phyloP scores from a whole-genome alignment of 192 early-diverging fungal genomes.

The Coemansia sp. region DNA sequence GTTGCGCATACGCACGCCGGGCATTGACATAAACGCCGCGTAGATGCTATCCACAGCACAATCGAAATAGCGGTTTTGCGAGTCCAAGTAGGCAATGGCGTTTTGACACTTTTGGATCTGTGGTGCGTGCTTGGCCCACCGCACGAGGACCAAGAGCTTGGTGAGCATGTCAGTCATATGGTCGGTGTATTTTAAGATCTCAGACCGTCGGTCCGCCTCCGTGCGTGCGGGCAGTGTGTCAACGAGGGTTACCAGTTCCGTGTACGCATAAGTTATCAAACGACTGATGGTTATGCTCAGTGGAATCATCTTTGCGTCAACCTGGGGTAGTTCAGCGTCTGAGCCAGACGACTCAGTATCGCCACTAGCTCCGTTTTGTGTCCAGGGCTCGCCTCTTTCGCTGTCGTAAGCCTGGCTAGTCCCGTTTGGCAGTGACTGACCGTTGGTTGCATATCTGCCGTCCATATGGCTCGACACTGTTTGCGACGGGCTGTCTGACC shows the following conservation, averaged over 20 bases:
- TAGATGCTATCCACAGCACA: conserved; percentile 64
- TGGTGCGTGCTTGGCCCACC: conserved; percentile 71
- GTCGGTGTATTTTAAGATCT: conserved; percentile 64
- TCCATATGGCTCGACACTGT: neutral
- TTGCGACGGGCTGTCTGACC: conserved; percentile 20
- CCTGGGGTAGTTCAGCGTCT: conserved; percentile 55
- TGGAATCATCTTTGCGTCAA: conserved; percentile 64
- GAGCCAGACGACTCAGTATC: conserved; percentile 8
- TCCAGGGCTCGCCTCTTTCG: neutral
- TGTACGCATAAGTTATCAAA: conserved; percentile 64
- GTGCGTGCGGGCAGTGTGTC: conserved; percentile 64
- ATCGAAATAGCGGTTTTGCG: conserved; percentile 62
- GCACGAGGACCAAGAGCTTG: conserved; percentile 72
- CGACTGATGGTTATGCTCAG: conserved; percentile 61
- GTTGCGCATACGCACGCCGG: conserved; percentile 66
- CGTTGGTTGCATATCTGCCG: neutral
- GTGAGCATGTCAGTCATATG: conserved; percentile 65
- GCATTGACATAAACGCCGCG: conserved; percentile 54
- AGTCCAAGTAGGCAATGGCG: conserved; percentile 61
- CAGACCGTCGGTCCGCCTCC: conserved; percentile 59
- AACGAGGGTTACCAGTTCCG: conserved; percentile 64
- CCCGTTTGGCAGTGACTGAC: conserved; percentile 6
- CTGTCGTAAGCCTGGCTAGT: neutral
- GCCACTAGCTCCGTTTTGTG: conserved; percentile 1
- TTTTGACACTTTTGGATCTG: conserved; percentile 72